Evolutionary conservation across 257 asterid genomes (phyloP).

Genomic region (Lycium ferocissimum): DNA sequence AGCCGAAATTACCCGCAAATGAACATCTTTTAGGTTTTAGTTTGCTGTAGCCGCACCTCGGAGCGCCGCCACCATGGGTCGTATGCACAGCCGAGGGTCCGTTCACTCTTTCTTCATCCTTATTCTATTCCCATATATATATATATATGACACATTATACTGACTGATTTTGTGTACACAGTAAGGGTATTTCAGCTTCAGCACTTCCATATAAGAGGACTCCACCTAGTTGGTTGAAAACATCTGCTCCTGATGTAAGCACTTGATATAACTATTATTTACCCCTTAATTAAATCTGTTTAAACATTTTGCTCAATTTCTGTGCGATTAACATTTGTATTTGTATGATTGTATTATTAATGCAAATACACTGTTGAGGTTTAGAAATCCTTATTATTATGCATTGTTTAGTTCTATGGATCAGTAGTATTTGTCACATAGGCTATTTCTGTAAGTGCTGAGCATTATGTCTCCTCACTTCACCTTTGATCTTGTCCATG

Average conservation of each 20-base stretch:
- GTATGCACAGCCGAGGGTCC: conserved; percentile 28
- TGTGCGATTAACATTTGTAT: not conserved
- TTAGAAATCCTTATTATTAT: too few species aligned
- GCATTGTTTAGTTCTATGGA: too few species aligned
- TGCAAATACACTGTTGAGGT: too few species aligned
- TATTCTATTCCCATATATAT: not conserved
- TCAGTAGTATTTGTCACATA: too few species aligned
- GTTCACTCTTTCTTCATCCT: not conserved
- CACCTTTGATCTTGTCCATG: too few species aligned
- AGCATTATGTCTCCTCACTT: too few species aligned
- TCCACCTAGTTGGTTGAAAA: conserved; percentile 29
- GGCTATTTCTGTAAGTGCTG: too few species aligned
- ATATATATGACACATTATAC: not conserved
- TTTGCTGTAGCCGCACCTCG: not conserved
- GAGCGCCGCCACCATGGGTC: conserved; percentile 31
- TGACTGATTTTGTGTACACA: not conserved
- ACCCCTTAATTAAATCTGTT: not conserved
- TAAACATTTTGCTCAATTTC: not conserved
- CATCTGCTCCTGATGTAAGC: conserved; percentile 16
- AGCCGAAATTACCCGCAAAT: not conserved
- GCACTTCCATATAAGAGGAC: conserved; percentile 26
- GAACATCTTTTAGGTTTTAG: not conserved
- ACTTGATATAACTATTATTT: not conserved
- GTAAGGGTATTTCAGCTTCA: conserved; percentile 31
- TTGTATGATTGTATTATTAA: too few species aligned